phyloP scores from a whole-genome alignment of 148 eudicot species.

The Arbutus unedo region DNA sequence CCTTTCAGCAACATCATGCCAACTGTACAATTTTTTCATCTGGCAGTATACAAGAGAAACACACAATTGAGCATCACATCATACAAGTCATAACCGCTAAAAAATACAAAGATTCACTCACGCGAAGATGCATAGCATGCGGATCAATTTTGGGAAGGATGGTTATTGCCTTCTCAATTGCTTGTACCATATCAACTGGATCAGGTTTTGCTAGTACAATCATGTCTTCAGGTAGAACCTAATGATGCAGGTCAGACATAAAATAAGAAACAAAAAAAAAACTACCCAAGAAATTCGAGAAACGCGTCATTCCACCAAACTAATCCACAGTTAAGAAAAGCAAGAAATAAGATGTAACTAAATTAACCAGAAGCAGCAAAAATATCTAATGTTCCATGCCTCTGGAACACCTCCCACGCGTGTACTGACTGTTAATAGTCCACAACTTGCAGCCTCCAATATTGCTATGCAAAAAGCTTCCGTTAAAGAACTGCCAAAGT shows the following conservation, averaged over 20 bases:
- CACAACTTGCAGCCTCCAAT: slow-evolving; percentile 99
- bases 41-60: slow-evolving; percentile 26
- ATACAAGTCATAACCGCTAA: background rate
- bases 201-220: slow-evolving; percentile 93
- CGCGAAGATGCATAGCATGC: slow-evolving; percentile 83
- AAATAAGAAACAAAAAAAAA: slow-evolving; percentile 5
- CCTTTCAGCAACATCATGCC: slow-evolving; percentile 97
- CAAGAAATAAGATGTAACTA: background rate
- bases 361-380: slow-evolving; percentile 12
- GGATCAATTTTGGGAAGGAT: slow-evolving; percentile 89
- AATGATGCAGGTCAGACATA: slow-evolving; percentile 12
- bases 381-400: slow-evolving; percentile 38
- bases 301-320: background rate
- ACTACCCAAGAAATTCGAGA: background rate
- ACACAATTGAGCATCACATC: background rate
- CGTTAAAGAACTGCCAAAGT: slow-evolving; percentile 77
- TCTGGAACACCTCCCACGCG: slow-evolving; percentile 99
- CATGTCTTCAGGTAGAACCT: slow-evolving; percentile 99
- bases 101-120: slow-evolving; percentile 30
- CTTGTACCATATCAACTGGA: slow-evolving; percentile 77
- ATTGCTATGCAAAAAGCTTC: slow-evolving; percentile 99
- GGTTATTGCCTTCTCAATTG: slow-evolving; percentile 74
- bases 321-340: background rate
- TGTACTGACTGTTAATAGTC: slow-evolving; percentile 90
- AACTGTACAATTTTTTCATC: slow-evolving; percentile 89